Percentiles rank a stretch among this genome's conserved stretches.
Conservation (phyloP, 2,329 filamentous ascomycete genomes). For the Exophiala dermatitidis region DNA sequence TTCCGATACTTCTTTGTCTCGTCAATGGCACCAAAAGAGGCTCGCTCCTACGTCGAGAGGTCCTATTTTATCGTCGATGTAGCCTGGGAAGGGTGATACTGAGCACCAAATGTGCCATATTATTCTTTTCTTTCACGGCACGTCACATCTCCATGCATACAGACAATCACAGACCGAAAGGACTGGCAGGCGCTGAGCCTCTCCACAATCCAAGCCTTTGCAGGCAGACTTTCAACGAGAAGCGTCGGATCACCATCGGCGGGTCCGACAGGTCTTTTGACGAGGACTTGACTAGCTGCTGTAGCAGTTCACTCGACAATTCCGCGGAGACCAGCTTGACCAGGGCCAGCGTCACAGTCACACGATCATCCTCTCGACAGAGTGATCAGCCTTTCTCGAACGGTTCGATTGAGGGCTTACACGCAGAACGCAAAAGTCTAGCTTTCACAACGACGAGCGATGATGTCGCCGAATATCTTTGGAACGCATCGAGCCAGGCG, state of each 20-base stretch:
- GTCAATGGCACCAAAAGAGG: neutral
- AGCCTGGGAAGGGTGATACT: neutral
- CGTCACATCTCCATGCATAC: neutral
- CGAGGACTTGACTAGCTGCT: neutral
- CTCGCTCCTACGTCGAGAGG: neutral
- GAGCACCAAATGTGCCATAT: neutral
- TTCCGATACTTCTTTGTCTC: conserved; percentile 6
- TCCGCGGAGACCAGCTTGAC: neutral
- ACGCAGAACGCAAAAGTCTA: neutral
- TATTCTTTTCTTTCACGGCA: neutral
- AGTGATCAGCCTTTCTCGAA: neutral
- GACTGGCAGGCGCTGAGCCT: neutral
- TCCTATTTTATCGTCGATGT: too few species aligned
- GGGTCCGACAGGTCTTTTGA: neutral
- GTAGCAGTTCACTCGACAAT: neutral
- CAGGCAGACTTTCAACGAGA: neutral
- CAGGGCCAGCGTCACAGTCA: neutral
- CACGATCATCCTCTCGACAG: neutral
- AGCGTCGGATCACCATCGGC: conserved; percentile 11
- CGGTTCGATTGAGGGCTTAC: neutral
- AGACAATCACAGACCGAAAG: neutral
- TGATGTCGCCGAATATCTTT: neutral
- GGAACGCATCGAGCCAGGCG: too few species aligned
- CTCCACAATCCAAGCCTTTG: neutral
- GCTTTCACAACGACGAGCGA: neutral